Evolutionary conservation across 345 rosid genomes (phyloP).

Genomic region (Euphorbia peplus): DNA sequence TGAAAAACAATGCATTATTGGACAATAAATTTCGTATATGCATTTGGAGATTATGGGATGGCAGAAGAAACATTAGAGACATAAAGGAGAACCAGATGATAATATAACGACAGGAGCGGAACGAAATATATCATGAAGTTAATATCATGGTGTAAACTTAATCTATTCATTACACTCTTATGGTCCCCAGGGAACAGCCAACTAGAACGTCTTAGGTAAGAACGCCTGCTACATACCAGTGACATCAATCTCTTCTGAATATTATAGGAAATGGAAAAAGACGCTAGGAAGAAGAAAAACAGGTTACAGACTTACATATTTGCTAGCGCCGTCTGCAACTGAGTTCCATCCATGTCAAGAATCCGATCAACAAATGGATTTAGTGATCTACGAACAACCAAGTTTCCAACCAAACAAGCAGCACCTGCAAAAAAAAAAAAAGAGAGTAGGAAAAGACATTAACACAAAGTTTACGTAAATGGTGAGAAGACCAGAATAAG

Average conservation of each 20-base stretch:
- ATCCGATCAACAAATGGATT: constrained; percentile 51
- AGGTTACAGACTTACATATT: constrained; percentile 59
- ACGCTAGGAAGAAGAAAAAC: constrained; percentile 15
- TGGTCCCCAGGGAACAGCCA: too few relatives aligned
- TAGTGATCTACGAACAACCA: constrained; percentile 34
- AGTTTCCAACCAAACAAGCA: constrained; percentile 34
- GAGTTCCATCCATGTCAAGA: constrained; percentile 60
- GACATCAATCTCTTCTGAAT: not conserved
- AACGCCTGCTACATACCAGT: constrained; percentile 5
- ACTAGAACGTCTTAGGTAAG: not conserved
- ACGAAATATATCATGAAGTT: too few relatives aligned
- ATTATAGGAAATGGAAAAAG: not conserved
- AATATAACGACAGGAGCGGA: too few relatives aligned
- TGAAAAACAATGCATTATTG: constrained; percentile 13
- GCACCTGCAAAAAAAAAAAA: constrained; percentile 35
- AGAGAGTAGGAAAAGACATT: not conserved
- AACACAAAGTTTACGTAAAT: not conserved
- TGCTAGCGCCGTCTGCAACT: constrained; percentile 64
- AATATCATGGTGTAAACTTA: not conserved
- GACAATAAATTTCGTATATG: not conserved
- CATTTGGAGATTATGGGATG: not conserved
- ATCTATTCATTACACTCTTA: not conserved
- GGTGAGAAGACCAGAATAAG: not conserved
- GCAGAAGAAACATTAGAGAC: not conserved
- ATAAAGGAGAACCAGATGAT: too few relatives aligned